These are phyloP conservation scores for Lecanicillium sp. DNA, from an alignment of 2,329 filamentous ascomycete species.

Conservation along the genomic window DNA sequence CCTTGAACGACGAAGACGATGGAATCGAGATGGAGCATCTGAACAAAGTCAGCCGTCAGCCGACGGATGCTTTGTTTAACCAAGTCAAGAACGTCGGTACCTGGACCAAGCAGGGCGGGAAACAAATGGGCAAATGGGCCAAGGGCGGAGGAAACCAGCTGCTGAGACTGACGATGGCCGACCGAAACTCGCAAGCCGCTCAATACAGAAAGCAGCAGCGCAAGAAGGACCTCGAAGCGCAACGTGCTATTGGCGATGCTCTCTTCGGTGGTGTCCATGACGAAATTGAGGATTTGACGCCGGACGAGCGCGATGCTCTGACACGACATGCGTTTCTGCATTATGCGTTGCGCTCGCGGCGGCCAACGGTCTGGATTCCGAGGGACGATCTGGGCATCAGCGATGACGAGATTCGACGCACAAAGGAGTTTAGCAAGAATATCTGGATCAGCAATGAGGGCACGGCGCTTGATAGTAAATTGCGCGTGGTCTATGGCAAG, in stretches of 20 bases:
- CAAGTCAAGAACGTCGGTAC: constrained; percentile 39
- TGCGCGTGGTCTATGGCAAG: constrained; percentile 73
- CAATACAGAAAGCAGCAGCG: constrained; percentile 42
- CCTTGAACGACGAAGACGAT: constrained; percentile 24
- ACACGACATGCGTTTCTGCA: constrained; percentile 88
- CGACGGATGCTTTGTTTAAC: constrained; percentile 27
- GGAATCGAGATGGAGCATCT: constrained; percentile 33
- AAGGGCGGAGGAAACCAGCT: constrained; percentile 41
- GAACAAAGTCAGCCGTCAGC: constrained; percentile 10
- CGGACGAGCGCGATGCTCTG: constrained; percentile 78
- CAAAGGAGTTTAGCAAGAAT: constrained; percentile 64
- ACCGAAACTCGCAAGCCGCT: constrained; percentile 29
- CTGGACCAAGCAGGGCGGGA: constrained; percentile 30
- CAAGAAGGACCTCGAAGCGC: constrained; percentile 60
- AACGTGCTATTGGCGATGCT: constrained; percentile 67
- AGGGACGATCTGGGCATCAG: constrained; percentile 83
- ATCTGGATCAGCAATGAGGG: constrained; percentile 95
- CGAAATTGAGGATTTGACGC: constrained; percentile 88
- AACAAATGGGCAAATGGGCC: constrained; percentile 23
- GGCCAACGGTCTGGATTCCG: constrained; percentile 91
- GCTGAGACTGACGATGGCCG: constrained; percentile 30
- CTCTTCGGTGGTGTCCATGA: constrained; percentile 84
- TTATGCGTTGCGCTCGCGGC: constrained; percentile 71
- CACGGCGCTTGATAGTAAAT: constrained; percentile 77
- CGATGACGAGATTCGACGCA: constrained; percentile 81